Base-by-base conservation (phyloP, 2,329 filamentous ascomycete species). In the Drechslera avenae region DNA sequence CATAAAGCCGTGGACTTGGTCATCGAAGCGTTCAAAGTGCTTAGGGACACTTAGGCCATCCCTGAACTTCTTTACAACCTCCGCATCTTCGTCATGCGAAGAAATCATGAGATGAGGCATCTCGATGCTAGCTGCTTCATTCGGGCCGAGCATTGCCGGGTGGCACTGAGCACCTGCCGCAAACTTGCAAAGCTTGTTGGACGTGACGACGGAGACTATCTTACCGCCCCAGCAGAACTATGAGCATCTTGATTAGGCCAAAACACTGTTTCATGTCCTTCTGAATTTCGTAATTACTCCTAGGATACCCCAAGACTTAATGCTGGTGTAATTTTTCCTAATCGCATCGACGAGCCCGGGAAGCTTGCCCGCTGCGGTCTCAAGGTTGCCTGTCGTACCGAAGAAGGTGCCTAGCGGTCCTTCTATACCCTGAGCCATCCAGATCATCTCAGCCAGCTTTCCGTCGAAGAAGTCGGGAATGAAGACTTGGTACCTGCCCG, bases 381-480 rank as follows among this genome's bases (percentile, higher is more conserved):
- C 5, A 7, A n/a, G 32, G 17, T 34, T 34, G 13, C 32, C 32
- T 8, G 32, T 34, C 4, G 32, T 17, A 5, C n/a, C 32, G n/a
- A 34, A 34, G 32, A 14, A 34, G 6, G 14, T 17, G 8, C n/a
- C 32, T 5, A 34, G 32, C 4, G n/a, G 32, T 9, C 32, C 32
- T 6, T 16, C 13, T 3, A 34, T 34, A 12, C 32, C 32, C 32
- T 34, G 32, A 9, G 32, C 32, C n/a, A 16, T 34, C 32, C 32
- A 34, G 14, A 8, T 34, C 32, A 34, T 34, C 32, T 34, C 32
- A 10, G 23, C 23, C 8, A 8, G 23, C 32, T 42, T 31, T 4
- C 19, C 39, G n/a, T 42, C 21, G 18, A 42, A 42, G 19, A 42
- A 42, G 26, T 42, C 39, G 18, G 39, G 39, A 8, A 42, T 42